phyloP scores from a whole-genome alignment of 2,329 filamentous ascomycete genomes.

The Blastomyces gilchristii region DNA sequence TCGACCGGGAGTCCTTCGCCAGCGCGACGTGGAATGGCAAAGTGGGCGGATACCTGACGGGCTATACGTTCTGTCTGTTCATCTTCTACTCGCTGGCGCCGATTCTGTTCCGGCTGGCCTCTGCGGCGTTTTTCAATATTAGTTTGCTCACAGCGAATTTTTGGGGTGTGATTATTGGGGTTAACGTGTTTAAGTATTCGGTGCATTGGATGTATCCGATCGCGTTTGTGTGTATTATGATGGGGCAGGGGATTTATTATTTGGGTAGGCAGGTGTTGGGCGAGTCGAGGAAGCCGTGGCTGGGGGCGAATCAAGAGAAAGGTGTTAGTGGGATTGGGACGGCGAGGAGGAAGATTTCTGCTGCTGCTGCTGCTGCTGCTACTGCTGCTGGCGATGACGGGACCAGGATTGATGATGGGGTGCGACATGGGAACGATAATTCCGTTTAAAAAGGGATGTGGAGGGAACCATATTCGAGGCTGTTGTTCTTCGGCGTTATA shows the following conservation, averaged over 20 bases:
- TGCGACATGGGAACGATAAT: constrained; percentile 11
- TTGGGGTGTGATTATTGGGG: constrained; percentile 90
- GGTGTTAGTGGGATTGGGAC: constrained; percentile 75
- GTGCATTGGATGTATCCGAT: constrained; percentile 92
- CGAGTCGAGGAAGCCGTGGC: constrained; percentile 89
- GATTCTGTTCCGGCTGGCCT: constrained; percentile 77
- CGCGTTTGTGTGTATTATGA: constrained; percentile 83
- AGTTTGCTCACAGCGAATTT: constrained; percentile 89
- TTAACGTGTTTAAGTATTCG: constrained; percentile 67
- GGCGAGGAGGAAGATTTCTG: constrained; percentile 61
- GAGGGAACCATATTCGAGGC: not conserved
- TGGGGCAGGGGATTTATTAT: constrained; percentile 82
- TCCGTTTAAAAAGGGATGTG: not conserved
- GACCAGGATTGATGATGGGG: constrained; percentile 3
- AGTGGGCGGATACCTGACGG: constrained; percentile 73
- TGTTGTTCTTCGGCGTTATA: not conserved
- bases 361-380: not conserved
- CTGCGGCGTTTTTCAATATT: constrained; percentile 93
- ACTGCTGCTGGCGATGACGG: not conserved
- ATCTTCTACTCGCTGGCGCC: constrained; percentile 85
- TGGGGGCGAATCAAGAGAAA: constrained; percentile 73
- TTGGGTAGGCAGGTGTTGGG: constrained; percentile 70
- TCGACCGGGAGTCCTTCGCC: constrained; percentile 67
- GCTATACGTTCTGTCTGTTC: constrained; percentile 72
- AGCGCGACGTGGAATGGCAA: constrained; percentile 54